Evolutionary conservation across 805 yeast genomes (phyloP), one percentile per base, ranked within the genome.

Genomic region (Phaffomyces antillensis): DNA sequence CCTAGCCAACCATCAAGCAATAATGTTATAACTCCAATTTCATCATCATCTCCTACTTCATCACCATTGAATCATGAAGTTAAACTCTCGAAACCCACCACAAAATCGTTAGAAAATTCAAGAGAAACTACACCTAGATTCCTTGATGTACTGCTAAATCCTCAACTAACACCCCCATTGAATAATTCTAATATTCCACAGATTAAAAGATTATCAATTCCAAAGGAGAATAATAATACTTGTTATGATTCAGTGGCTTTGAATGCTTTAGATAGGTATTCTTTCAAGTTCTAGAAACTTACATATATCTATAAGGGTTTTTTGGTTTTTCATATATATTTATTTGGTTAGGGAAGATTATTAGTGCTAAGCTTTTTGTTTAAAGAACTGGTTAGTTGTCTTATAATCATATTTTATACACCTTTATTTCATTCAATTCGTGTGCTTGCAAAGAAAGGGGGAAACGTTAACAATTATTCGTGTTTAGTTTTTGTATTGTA

Each of bases 1-100:
- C 17, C 49, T 23, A 10, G 47, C 25, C 17, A 42, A 12, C 17
- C 44, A 23, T 25, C 50, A 37, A 6, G 51, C n/a, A 18, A 54
- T 47, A 18, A 44, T 20, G 37, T 49, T 20, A 15, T 49, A 24
- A 10, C 45, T 13, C 18, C 49, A 16, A 16, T 44, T 18, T 7
- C 45, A 34, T 7, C 17, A n/a, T 16, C 47, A 23, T 43, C 48
- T 13, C 41, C 48, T 25, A 9, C 32, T 18, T 36, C 33, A 7
- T 36, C 40, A 6, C 41, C 37, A 36, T 11, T 28, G 12, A 28
- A 28, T 9, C 30, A 28, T 10, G 15, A 12, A 28, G 15, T 15
- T 28, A 15, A 10, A 28, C 2, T 28, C 12, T 11, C 11, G n/a
- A n/a, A 28, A 28, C 30, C 12, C 12, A 5, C 6, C 4, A 12